These are phyloP conservation scores for Usnea hakonensis DNA, from an alignment of 495 filamentous ascomycete genomes.

Conservation along the genomic window DNA sequence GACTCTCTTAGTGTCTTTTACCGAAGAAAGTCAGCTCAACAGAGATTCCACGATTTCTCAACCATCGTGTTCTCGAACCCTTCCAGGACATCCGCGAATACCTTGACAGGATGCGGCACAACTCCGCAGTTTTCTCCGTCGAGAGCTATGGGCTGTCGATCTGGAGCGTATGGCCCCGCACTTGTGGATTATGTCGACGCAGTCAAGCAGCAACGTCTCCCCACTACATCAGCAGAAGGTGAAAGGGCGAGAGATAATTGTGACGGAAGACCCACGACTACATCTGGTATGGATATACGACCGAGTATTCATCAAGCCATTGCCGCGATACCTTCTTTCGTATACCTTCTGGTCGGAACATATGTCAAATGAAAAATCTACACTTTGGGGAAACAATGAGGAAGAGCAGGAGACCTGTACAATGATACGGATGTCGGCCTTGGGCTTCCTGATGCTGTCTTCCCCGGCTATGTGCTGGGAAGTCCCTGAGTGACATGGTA, in stretches of 20 bases:
- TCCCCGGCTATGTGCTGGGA: neutral
- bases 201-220: conserved; percentile 22
- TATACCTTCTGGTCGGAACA: conserved; percentile 38
- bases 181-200: conserved; percentile 34
- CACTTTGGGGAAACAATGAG: neutral
- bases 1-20: neutral
- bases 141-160: conserved; percentile 13
- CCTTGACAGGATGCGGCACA: neutral
- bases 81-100: conserved; percentile 12
- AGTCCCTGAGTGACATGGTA: neutral
- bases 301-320: conserved; percentile 48
- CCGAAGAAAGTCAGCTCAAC: conserved; percentile 5
- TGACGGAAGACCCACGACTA: conserved; percentile 40
- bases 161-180: conserved; percentile 15
- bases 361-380: conserved; percentile 15
- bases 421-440: conserved; percentile 17
- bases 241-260: conserved; percentile 36
- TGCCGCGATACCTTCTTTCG: conserved; percentile 44
- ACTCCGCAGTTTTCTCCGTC: conserved; percentile 8
- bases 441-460: conserved; percentile 27
- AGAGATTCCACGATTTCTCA: conserved; percentile 2
- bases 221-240: conserved; percentile 37
- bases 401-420: no score
- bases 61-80: neutral
- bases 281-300: conserved; percentile 49